Evolutionary conservation across 805 yeast species (phyloP), one percentile per base, ranked within the genome.

Genomic region (Schwanniomyces vanrijiae): DNA sequence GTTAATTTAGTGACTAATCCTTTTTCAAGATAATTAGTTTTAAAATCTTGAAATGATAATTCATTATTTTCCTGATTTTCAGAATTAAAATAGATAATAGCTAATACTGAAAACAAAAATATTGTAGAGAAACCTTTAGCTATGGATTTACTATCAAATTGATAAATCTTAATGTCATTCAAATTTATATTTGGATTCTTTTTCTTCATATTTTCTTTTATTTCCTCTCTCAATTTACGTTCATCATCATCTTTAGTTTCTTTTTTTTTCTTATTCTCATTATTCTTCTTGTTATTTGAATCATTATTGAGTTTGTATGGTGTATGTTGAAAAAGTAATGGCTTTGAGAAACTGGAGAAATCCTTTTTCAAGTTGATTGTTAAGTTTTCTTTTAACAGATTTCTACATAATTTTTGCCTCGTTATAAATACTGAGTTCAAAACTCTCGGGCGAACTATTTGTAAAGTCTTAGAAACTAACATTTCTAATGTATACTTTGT

Each of bases 11-110:
- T 82, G 31, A 91, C 97, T 42, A 83, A 76, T 4, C 96, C 96
- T 54, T 81, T 81, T 52, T 86, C 89, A 25, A 91, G 71, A 54
- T 86, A 84, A 48, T 84, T 81, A n/a, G 84, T 76, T 63, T 86
- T 86, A 75, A 91, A 90, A 60, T 89, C 96, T 69, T 89, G 96
- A 75, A 84, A 86, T 1, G 91, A 66, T 44, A 71, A 61, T 46
- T 68, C 71, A 45, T 68, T 61, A 37, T 47, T 52, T 31, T 58
- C 59, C 19, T 34, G 43, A 18, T 38, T 42, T 19, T 40, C 47
- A 25, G 41, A 50, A 20, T 48, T 44, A 33, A 43, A 29, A 37
- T 46, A 42, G 28, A 52, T 45, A 14, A 49, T 46, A 3, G 54
- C 40, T 6, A 54, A 35, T 10, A 55, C 34, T 24, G 59, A 47